phyloP scores from a whole-genome alignment of 306 rosid genomes.

The Pyrus pyrifolia region DNA sequence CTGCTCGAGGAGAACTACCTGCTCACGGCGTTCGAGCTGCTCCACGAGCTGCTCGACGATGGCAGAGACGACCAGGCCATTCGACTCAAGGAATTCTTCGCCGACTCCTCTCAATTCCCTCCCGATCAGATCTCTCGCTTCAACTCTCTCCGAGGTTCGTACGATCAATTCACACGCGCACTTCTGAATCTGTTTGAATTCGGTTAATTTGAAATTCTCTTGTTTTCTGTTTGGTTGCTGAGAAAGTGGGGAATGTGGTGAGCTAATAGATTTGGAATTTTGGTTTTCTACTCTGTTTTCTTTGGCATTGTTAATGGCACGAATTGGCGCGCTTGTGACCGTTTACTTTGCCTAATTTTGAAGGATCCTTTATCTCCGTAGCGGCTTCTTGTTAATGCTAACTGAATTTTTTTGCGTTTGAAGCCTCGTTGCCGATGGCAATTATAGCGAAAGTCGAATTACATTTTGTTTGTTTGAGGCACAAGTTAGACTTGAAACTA shows the following conservation, averaged over 20 bases:
- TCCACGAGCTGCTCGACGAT: slow-evolving; percentile 96
- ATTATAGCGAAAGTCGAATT: not conserved
- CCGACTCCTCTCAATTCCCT: slow-evolving; percentile 74
- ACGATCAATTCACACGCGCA: not conserved
- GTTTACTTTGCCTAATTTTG: not conserved
- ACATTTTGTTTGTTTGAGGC: not conserved
- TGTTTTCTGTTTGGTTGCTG: not conserved
- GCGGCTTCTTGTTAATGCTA: not conserved
- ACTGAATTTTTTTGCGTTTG: not conserved
- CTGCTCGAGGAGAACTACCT: slow-evolving; percentile 85
- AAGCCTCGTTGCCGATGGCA: not conserved
- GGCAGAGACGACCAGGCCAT: slow-evolving; percentile 83
- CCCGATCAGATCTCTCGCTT: slow-evolving; percentile 85
- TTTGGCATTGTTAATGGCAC: not conserved
- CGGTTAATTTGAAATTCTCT: not conserved
- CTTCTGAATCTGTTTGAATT: not conserved
- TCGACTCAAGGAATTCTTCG: slow-evolving; percentile 78
- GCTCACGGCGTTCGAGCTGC: slow-evolving; percentile 93
- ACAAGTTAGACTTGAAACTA: not conserved
- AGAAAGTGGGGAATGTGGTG: not conserved
- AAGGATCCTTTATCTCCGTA: not conserved
- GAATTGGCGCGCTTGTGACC: not conserved
- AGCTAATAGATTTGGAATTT: not conserved
- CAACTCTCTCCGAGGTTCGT: slow-evolving; percentile 72
- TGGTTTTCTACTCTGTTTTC: not conserved